Evolutionary conservation across 1,284 basidiomycete genomes (phyloP).

Genomic region (Phylloporus sp.): DNA sequence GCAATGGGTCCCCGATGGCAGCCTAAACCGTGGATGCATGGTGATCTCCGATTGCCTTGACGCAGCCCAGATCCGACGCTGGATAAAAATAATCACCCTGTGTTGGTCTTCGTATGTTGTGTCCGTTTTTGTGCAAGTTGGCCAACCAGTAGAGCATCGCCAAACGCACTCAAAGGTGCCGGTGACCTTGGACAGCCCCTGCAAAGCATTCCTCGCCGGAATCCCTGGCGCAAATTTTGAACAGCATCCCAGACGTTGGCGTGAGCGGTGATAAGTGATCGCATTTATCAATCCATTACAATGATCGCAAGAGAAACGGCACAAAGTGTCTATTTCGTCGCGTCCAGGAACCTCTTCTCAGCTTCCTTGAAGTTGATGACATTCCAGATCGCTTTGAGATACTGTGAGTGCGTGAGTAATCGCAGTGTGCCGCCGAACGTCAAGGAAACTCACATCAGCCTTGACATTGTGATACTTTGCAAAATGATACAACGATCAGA

Average conservation of each 20-base stretch:
- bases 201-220: neutral
- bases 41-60: neutral
- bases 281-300: slow-evolving; percentile 13
- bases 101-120: too few species aligned
- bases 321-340: slow-evolving; percentile 27
- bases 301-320: slow-evolving; percentile 1
- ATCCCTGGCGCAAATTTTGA: neutral
- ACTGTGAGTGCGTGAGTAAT: slow-evolving; percentile 48
- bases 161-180: neutral
- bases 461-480: slow-evolving; percentile 91
- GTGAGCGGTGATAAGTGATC: slow-evolving; percentile 1
- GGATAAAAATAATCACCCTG: neutral
- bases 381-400: slow-evolving; percentile 80
- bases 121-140: neutral
- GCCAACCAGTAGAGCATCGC: neutral
- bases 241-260: neutral
- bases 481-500: slow-evolving; percentile 10
- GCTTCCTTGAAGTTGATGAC: slow-evolving; percentile 86
- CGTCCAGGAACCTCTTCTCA: slow-evolving; percentile 71
- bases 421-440: neutral
- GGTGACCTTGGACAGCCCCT: neutral
- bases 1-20: too few species aligned
- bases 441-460: slow-evolving; percentile 68
- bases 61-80: neutral
- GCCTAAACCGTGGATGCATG: too few species aligned